These are phyloP conservation scores for Daldinia loculata DNA, from an alignment of 495 filamentous ascomycete genomes.

Conservation along the genomic window DNA sequence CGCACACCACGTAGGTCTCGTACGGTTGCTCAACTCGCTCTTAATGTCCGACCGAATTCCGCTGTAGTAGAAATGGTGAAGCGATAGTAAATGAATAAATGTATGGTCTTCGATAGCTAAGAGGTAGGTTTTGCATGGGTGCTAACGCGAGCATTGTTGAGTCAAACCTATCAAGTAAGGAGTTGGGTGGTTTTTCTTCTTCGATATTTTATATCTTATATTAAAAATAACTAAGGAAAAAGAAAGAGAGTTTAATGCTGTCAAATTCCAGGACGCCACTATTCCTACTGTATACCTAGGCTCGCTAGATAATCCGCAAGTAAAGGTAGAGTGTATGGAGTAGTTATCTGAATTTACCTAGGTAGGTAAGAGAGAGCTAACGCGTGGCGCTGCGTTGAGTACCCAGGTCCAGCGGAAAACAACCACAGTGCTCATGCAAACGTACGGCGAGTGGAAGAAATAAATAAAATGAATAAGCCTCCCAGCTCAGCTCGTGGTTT, in stretches of 20 bases:
- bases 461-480: constrained; percentile 4
- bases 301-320: background rate
- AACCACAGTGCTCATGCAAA: constrained; percentile 14
- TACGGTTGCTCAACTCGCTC: background rate
- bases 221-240: background rate
- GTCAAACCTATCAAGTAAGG: background rate
- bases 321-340: background rate
- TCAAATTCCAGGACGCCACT: background rate
- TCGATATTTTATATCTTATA: background rate
- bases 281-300: background rate
- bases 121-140: background rate
- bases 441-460: background rate
- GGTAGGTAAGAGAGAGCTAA: background rate
- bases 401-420: background rate
- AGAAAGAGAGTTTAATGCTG: background rate
- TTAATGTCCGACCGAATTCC: constrained; percentile 1
- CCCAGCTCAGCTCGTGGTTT: constrained; percentile 6
- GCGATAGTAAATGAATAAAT: background rate
- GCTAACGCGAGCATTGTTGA: background rate
- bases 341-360: background rate
- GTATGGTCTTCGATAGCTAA: background rate
- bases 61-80: background rate
- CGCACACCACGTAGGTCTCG: constrained; percentile 8
- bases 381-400: constrained; percentile 23
- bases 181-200: background rate